Base-by-base conservation (phyloP, 2,329 filamentous ascomycete genomes). In the Leptographium procerum region DNA sequence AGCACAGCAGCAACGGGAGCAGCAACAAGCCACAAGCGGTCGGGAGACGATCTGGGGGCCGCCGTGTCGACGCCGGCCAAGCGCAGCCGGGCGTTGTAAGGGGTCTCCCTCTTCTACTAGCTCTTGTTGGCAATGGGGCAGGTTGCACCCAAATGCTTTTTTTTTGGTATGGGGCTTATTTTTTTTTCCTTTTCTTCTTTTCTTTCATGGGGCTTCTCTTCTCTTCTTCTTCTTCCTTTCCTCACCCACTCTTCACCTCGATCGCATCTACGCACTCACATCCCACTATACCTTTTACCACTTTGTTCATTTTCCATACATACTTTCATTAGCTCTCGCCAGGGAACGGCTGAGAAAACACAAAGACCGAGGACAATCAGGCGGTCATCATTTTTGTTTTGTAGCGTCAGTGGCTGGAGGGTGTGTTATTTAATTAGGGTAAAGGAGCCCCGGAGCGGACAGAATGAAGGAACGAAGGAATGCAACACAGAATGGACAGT, bases 1-100 rank as follows among this genome's bases (percentile, higher is more conserved):
- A 67, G 73, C 69, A 54, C 53, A 16, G 22, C 54, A 40, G 40
- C 31, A 14, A 54, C 53, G 9, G 22, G 43, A 40, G 40, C 31
- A 14, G 31, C 53, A 13, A 43, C 54, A 14, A 43, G 54, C 13
- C 54, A 56, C n/a, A 56, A 56, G 54, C 54, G 54, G 24, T 19
- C 54, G 29, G 29, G 19, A 19, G 54, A 48, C 3, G 10, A 29
- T 1, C 50, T 52, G 50, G 43, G 19, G 7, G 26, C 29, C 19
- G 26, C 22, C 6, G 13, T 19, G 24, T 9, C 48, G 2, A 22
- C 31, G 19, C 19, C 51, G 6, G 47, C 33, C 3, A 58, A 58
- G 56, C 56, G 56, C 24, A 54, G 24, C n/a, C 56, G 56, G 24
- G 31, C 29, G n/a, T 57, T 22, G 19, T 19, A 3, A 14, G 24